Evolutionary conservation across 495 filamentous ascomycete genomes (phyloP).

Genomic region (Aspergillus hancockii): DNA sequence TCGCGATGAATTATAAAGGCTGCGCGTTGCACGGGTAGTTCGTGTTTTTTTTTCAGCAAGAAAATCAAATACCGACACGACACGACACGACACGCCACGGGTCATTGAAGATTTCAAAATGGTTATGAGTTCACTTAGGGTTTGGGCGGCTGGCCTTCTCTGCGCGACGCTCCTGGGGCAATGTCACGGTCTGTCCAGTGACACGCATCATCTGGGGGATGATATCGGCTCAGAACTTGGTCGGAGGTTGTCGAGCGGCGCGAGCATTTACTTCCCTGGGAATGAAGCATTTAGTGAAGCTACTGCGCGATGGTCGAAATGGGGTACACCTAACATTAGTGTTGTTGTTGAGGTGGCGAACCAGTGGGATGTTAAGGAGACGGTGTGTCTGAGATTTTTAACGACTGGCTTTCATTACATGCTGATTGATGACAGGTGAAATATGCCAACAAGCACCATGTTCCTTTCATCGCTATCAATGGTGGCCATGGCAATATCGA

Average conservation of each 20-base stretch:
- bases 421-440: slow-evolving; percentile 10
- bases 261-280: slow-evolving; percentile 14
- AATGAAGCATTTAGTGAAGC: slow-evolving; percentile 3
- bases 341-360: slow-evolving; percentile 20
- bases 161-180: not conserved
- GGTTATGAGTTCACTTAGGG: not conserved
- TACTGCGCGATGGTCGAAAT: slow-evolving; percentile 14
- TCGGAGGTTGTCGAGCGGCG: slow-evolving; percentile 5
- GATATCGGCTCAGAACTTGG: not conserved
- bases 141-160: not conserved
- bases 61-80: not conserved
- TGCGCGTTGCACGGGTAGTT: not conserved
- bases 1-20: not conserved
- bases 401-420: not conserved
- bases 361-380: slow-evolving; percentile 15
- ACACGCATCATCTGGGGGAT: not conserved
- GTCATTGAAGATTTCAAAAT: not conserved
- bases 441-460: slow-evolving; percentile 17
- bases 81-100: not conserved
- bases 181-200: not conserved
- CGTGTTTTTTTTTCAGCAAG: not conserved
- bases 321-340: slow-evolving; percentile 13
- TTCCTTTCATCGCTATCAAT: slow-evolving; percentile 22
- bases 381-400: slow-evolving; percentile 3
- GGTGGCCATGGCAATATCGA: slow-evolving; percentile 18